phyloP scores from a whole-genome alignment of 768 basidiomycete species.

The Boletus rubroflammeus region DNA sequence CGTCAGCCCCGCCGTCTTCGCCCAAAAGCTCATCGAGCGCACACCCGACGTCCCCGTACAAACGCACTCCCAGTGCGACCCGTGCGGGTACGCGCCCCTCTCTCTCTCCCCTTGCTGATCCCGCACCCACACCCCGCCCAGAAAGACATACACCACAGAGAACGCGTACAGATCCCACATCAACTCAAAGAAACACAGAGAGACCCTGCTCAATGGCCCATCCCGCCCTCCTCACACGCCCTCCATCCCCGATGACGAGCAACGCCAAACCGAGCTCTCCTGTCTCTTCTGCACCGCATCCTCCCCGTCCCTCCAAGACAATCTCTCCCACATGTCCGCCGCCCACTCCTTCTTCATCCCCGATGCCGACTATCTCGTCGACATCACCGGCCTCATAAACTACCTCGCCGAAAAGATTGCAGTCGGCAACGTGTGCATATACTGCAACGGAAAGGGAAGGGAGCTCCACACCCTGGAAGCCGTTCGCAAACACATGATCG shows the following conservation, averaged over 20 bases:
- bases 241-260: not conserved
- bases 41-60: conserved; percentile 61
- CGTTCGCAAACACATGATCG: conserved; percentile 91
- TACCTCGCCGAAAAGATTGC: conserved; percentile 93
- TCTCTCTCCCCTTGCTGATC: not conserved
- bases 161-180: conserved; percentile 88
- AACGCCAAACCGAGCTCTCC: conserved; percentile 34
- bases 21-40: conserved; percentile 83
- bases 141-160: conserved; percentile 86
- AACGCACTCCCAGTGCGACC: conserved; percentile 61
- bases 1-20: conserved; percentile 71
- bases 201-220: conserved; percentile 57
- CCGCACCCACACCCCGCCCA: conserved; percentile 30
- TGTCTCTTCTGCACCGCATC: conserved; percentile 84
- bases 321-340: conserved; percentile 82
- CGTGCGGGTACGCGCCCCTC: conserved; percentile 88
- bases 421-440: conserved; percentile 90
- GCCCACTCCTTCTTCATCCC: conserved; percentile 95
- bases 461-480: conserved; percentile 85
- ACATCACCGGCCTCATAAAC: conserved; percentile 73
- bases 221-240: not conserved
- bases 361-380: conserved; percentile 85
- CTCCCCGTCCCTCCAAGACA: conserved; percentile 53
- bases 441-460: conserved; percentile 76
- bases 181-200: conserved; percentile 85